A percentile compares a stretch with the other conserved stretches of the same genome.
Conservation (phyloP, 108 stramenopile genomes). For the Halocafeteria seosinensis region DNA sequence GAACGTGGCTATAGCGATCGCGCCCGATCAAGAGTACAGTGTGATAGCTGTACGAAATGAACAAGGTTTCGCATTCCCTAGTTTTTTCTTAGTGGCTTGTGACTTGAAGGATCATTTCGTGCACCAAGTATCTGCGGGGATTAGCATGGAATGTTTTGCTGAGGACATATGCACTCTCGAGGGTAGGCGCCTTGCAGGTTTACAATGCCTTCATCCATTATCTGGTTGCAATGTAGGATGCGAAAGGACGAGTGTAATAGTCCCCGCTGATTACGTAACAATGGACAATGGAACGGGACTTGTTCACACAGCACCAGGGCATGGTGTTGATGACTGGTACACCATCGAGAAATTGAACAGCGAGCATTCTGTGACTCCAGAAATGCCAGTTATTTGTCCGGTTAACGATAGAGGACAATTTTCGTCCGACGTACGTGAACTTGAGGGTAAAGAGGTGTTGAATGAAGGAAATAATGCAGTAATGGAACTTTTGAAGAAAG, state of each 20-base stretch:
- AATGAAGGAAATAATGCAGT: constrained; percentile 69
- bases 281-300: constrained; percentile 90
- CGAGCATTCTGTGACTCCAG: constrained; percentile 40
- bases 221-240: constrained; percentile 18
- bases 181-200: constrained; percentile 21
- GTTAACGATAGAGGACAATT: constrained; percentile 83
- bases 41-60: no score
- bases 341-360: constrained; percentile 50
- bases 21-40: constrained; percentile 67
- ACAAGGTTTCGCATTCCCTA: no score
- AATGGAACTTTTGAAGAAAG: constrained; percentile 52
- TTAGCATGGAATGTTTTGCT: no score
- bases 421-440: constrained; percentile 70
- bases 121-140: no score
- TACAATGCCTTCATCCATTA: constrained; percentile 19
- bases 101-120: no score
- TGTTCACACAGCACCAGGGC: constrained; percentile 95
- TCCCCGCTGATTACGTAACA: constrained; percentile 91
- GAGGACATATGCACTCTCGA: no score
- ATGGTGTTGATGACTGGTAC: constrained; percentile 91
- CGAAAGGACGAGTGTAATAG: constrained; percentile 10
- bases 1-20: constrained; percentile 83
- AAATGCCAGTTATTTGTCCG: constrained; percentile 37
- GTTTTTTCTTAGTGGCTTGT: no score
- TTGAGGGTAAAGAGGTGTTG: constrained; percentile 63